Evolutionary conservation across 768 basidiomycete genomes (phyloP).

Genomic region (Kondoa malvinella): DNA sequence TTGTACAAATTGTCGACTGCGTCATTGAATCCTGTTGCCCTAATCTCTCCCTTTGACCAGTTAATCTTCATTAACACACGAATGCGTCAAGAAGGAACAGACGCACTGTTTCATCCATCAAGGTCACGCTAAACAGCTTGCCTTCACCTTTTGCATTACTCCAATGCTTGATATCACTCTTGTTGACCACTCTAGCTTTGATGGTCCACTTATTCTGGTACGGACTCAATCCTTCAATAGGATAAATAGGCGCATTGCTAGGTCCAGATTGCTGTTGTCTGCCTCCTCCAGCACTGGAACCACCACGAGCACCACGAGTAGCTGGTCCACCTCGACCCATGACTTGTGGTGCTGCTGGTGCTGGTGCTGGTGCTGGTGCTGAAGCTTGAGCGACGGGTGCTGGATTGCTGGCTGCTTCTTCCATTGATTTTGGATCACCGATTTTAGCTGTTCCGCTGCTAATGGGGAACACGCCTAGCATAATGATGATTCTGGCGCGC

Average conservation of each 20-base stretch:
- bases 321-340: slow-evolving; percentile 24
- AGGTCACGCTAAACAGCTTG: slow-evolving; percentile 74
- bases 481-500: slow-evolving; percentile 52
- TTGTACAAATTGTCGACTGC: slow-evolving; percentile 67
- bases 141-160: slow-evolving; percentile 81
- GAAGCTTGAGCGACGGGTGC: slow-evolving; percentile 1
- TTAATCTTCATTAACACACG: slow-evolving; percentile 28
- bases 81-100: slow-evolving; percentile 35
- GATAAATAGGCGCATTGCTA: slow-evolving; percentile 39
- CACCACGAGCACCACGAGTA: slow-evolving; percentile 19
- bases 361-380: slow-evolving; percentile 19
- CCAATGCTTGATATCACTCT: slow-evolving; percentile 76
- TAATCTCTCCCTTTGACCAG: slow-evolving; percentile 40
- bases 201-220: slow-evolving; percentile 99
- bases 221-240: slow-evolving; percentile 85
- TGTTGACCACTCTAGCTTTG: slow-evolving; percentile 78
- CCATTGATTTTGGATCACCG: slow-evolving; percentile 40
- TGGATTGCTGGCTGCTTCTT: slow-evolving; percentile 25
- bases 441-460: slow-evolving; percentile 50
- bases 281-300: slow-evolving; percentile 11
- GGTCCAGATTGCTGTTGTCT: slow-evolving; percentile 26
- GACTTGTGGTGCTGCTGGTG: slow-evolving; percentile 29
- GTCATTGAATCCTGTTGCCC: slow-evolving; percentile 76
- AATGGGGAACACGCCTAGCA: slow-evolving; percentile 50
- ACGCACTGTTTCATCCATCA: slow-evolving; percentile 67